Evolutionary conservation across 768 basidiomycete genomes (phyloP), one percentile per base, ranked within the genome.

Genomic region (Lentinula sp.): DNA sequence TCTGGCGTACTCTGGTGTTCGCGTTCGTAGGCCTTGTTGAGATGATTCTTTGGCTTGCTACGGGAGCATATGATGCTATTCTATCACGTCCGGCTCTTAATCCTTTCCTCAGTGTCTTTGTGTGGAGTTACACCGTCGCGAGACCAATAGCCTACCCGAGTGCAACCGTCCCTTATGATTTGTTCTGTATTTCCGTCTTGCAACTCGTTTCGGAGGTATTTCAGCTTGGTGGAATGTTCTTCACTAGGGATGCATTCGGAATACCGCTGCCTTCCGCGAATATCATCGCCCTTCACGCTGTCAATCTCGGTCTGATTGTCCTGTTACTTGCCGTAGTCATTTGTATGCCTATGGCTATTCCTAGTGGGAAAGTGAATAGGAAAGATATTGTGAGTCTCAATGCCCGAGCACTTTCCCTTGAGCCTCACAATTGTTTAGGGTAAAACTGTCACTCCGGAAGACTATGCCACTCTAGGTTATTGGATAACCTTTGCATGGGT

Each of bases 401-500:
- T 57, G 10, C 1, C 52, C 50, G 43, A 49, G 35, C 39, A 42
- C 18, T 40, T n/a, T 46, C 21, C 28, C 39, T 28, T 9, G 23
- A 2, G 18, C 51, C 51, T 63, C 56, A 28, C 43, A 58, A 34
- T 57, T 32, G 5, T 31, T 4, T 46, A 87, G 86, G 85, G 84
- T 6, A 67, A 68, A 16, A 72, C 78, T 3, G 71, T 86, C n/a
- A 81, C 84, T 2, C 88, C 85, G 0, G 91, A 93, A 68, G 91
- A 93, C 65, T 92, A 91, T 67, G 85, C 86, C 0, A 75, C 84
- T 1, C 76, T 93, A 13, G 83, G 81, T 74, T 80, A 81, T 43
- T 91, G 91, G 91, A 72, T 84, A 0, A 83, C 87, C 1, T 91
- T 91, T 65, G 73, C 67, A 39, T 93, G 91, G 89, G 76, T 91